Evolutionary conservation across 2,329 filamentous ascomycete genomes (phyloP), one percentile per base, ranked within the genome.

Genomic region (Corynespora cassiicola): DNA sequence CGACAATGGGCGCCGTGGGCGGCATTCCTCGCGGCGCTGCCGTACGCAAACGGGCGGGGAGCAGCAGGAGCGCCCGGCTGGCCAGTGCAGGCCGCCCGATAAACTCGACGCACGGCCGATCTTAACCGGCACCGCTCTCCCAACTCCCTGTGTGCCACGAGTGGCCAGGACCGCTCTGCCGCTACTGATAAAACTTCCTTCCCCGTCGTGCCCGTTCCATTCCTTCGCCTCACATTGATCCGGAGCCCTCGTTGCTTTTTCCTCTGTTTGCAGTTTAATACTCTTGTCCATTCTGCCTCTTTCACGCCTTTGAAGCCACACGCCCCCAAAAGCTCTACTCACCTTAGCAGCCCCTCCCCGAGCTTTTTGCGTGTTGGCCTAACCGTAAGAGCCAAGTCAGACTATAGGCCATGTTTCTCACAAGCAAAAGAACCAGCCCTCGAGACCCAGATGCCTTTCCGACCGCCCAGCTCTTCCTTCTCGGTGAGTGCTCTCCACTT

Each of bases 391-490:
- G 62, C 68, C 65, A 75, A 71, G 63, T 58, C 68, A 69, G 65
- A 67, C 67, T 67, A 56, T 53, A 65, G 70, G 72, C 76, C 74
- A 82, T 81, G 78, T 74, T 73, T 78, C 80, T 82, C 75, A 83
- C 79, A 71, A 76, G 60, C 58, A 68, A 72, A 71, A 67, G 68
- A 80, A 80, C 72, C 73, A 56, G 68, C 70, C 71, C 70, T 65
- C 79, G 78, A 72, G 78, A 86, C 69, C 78, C 82, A 52, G 80
- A 90, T 72, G 82, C 82, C 58, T 96, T 96, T 61, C 91, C 90
- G 4, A 82, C 87, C 6, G 72, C 83, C 16, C 91, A 96, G 67
- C 82, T 96, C 17, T 90, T 92, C 55, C 72, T 96, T 12, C 80
- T 96, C 52, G 88, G 90, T 95, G 75, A 62, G 84, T 73, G 11